Percentiles rank a stretch among this genome's conserved stretches.
phyloP scores from a whole-genome alignment of 2,329 filamentous ascomycete genomes.

The Triangularia verruculosa region DNA sequence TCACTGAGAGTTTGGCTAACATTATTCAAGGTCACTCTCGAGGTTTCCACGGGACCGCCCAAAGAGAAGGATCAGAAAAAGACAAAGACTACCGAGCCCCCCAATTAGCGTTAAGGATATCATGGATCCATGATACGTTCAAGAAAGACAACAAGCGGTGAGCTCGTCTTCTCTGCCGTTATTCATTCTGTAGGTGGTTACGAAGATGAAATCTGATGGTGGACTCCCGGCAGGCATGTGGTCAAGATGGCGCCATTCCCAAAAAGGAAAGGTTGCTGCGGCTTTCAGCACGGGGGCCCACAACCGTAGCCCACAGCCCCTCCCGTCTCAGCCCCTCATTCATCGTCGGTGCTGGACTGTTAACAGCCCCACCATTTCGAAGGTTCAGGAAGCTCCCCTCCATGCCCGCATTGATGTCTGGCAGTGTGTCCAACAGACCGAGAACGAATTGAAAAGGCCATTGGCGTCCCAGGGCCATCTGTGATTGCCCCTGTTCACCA shows the following conservation, averaged over 20 bases:
- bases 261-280: not conserved
- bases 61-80: conserved; percentile 13
- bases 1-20: conserved; percentile 4
- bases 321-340: not conserved
- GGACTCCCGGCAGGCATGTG: not conserved
- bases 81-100: not conserved
- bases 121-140: too few species aligned
- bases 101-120: not conserved
- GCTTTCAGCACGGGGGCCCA: not conserved
- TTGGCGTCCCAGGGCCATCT: not conserved
- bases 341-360: conserved; percentile 6
- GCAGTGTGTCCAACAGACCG: not conserved
- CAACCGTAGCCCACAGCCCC: too few species aligned
- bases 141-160: too few species aligned
- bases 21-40: conserved; percentile 39
- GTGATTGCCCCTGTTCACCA: not conserved
- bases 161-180: too few species aligned
- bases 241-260: not conserved
- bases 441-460: conserved; percentile 4
- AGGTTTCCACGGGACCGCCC: conserved; percentile 28
- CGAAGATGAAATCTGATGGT: not conserved
- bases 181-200: too few species aligned
- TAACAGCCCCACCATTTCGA: conserved; percentile 28
- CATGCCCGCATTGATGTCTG: conserved; percentile 5
- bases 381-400: conserved; percentile 28